These are phyloP conservation scores for Lichtheimia ramosa DNA, from an alignment of 371 early-diverging fungal species.

Conservation along the genomic window DNA sequence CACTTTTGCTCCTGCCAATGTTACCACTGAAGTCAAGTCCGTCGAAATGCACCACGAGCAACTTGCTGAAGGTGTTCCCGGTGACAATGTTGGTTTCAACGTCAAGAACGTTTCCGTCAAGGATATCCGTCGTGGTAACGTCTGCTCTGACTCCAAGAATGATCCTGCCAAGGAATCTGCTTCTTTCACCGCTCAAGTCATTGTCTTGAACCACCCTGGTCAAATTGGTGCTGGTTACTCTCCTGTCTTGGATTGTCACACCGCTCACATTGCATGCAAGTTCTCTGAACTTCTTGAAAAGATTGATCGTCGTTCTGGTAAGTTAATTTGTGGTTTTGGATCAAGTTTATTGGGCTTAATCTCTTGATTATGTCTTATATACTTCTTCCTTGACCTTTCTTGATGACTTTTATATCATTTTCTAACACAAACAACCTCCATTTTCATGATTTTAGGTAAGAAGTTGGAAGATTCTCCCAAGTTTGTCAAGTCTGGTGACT, in stretches of 20 bases:
- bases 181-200: slow-evolving; percentile 93
- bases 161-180: slow-evolving; percentile 93
- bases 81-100: slow-evolving; percentile 98
- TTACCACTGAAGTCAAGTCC: slow-evolving; percentile 96
- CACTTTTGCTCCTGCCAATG: slow-evolving; percentile 84
- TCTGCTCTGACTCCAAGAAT: slow-evolving; percentile 96
- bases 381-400: no score
- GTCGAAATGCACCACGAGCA: slow-evolving; percentile 98
- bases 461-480: slow-evolving; percentile 20
- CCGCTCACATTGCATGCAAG: slow-evolving; percentile 95
- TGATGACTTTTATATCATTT: not conserved
- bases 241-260: slow-evolving; percentile 96
- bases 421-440: not conserved
- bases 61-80: slow-evolving; percentile 90
- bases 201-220: slow-evolving; percentile 96
- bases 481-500: slow-evolving; percentile 78
- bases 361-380: no score
- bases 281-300: slow-evolving; percentile 90
- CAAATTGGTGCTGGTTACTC: slow-evolving; percentile 89
- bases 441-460: slow-evolving; percentile 7
- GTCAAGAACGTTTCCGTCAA: slow-evolving; percentile 96
- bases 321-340: slow-evolving; percentile 16
- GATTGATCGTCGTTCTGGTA: slow-evolving; percentile 92
- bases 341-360: not conserved
- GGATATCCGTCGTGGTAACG: slow-evolving; percentile 96